Percentiles rank a stretch among this genome's conserved stretches.
These are phyloP conservation scores for Trichosphaerium sp. DNA, from an alignment of 78 protist species.

Conservation along the genomic window DNA sequence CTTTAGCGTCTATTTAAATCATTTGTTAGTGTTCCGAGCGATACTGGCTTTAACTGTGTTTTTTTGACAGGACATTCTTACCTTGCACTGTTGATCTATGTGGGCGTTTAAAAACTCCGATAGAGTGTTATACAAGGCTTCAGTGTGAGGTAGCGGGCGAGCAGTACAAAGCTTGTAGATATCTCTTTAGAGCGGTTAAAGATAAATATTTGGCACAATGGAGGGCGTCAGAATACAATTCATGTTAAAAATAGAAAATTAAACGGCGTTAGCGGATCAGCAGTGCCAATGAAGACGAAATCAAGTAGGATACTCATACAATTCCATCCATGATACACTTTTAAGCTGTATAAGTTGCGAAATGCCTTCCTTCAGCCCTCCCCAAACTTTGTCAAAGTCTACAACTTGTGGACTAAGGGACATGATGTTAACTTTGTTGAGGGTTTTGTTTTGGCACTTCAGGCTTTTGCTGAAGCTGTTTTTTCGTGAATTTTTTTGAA, in stretches of 20 bases:
- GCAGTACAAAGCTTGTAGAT: background rate
- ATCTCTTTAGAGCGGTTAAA: background rate
- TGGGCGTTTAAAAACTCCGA: slow-evolving; percentile 40
- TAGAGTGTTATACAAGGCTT: slow-evolving; percentile 33
- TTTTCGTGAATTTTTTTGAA: too few species aligned
- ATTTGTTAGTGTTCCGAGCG: background rate
- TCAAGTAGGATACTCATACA: too few species aligned
- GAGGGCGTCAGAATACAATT: background rate
- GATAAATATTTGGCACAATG: background rate
- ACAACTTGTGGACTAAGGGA: slow-evolving; percentile 1
- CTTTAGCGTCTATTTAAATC: background rate
- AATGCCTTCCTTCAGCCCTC: background rate
- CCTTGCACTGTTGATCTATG: slow-evolving; percentile 10
- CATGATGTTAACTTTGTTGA: too few species aligned
- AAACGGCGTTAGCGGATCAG: too few species aligned
- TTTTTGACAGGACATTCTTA: background rate
- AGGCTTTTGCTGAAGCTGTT: too few species aligned
- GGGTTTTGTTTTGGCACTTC: too few species aligned
- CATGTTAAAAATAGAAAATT: background rate
- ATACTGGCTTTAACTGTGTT: background rate
- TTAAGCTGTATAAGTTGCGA: background rate
- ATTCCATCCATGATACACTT: too few species aligned
- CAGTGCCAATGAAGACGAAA: too few species aligned
- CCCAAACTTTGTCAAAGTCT: background rate
- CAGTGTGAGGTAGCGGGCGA: slow-evolving; percentile 10